Evolutionary conservation across 2,329 filamentous ascomycete genomes (phyloP), one percentile per base, ranked within the genome.

Genomic region (Pseudogymnoascus sp.): DNA sequence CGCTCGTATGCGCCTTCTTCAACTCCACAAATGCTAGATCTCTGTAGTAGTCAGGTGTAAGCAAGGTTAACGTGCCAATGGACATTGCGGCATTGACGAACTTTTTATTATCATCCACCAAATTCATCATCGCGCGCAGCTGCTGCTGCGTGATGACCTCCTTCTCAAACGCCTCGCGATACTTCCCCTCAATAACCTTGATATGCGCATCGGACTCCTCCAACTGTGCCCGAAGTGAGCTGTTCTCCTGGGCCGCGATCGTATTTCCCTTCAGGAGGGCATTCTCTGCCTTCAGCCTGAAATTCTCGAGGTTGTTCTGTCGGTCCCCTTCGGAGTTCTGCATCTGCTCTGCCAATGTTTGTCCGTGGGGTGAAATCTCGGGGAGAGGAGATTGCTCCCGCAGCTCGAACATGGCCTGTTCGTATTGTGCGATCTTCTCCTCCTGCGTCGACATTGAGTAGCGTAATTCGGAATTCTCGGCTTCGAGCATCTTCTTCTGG

Each of bases 271-370:
- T 81, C 11, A 88, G 75, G 6, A 87, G 72, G 37, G 81, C 79
- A 68, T 86, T 87, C 72, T 88, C 86, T 5, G 85, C 82, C 70
- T 82, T 84, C 59, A 88, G 75, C 36, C 85, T 80, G 31, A 83
- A 83, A 21, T 85, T 71, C 10, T 78, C 77, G 59, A 82, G 74
- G 14, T 77, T 77, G 2, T 74, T 68, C 42, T 72, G 71, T 23
- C 81, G 79, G 64, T 78, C 78, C 61, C 62, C 63, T 25, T 67
- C 66, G 37, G 64, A 69, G 53, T 69, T 67, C 56, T 83, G 81
- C 4, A 88, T 77, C 71, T 88, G 85, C 64, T 87, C 82, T 72
- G 86, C 84, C 7, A 88, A 79, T 64, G 76, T 84, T 42, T 60
- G 34, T 40, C 59, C 59, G 12, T 23, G 34, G 12, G 18, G 34